Evolutionary conservation across 2,329 filamentous ascomycete species (phyloP).

Genomic region (Aspergillus arachidicola): DNA sequence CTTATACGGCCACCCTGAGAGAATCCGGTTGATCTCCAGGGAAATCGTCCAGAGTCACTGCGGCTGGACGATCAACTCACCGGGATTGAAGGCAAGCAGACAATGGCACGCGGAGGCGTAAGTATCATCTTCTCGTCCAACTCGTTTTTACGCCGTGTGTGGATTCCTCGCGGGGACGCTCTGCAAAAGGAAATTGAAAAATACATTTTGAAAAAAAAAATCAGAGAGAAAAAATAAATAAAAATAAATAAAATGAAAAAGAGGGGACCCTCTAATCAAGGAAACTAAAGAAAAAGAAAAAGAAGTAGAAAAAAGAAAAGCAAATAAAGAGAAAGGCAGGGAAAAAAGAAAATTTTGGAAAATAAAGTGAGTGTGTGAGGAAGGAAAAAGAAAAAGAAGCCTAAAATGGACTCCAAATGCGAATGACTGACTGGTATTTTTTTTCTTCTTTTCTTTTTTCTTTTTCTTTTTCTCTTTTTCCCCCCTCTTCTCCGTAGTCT

Average conservation of each 20-base stretch:
- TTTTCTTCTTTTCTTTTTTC: not conserved
- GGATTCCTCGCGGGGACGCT: not conserved
- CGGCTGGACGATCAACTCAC: slow-evolving; percentile 5
- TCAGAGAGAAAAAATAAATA: not conserved
- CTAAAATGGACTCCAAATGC: slow-evolving; percentile 1
- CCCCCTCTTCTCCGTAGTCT: not conserved
- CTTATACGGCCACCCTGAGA: slow-evolving; percentile 2
- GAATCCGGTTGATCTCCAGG: not conserved
- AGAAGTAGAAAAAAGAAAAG: not conserved
- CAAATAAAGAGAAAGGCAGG: not conserved
- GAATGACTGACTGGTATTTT: not conserved
- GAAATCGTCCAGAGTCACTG: not conserved
- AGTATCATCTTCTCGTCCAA: slow-evolving; percentile 6
- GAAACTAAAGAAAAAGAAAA: not conserved
- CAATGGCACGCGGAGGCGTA: slow-evolving; percentile 5
- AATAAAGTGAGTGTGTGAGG: not conserved
- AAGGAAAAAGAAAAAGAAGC: slow-evolving; percentile 3
- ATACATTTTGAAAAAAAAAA: not conserved
- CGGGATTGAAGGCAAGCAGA: not conserved
- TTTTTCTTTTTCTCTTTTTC: not conserved
- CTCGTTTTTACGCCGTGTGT: not conserved
- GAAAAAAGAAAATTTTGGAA: not conserved
- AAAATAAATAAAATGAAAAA: not conserved
- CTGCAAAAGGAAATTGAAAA: not conserved
- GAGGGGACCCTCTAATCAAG: not conserved